Evolutionary conservation across 495 filamentous ascomycete genomes (phyloP), one percentile per base, ranked within the genome.

Genomic region (Podospora comata): DNA sequence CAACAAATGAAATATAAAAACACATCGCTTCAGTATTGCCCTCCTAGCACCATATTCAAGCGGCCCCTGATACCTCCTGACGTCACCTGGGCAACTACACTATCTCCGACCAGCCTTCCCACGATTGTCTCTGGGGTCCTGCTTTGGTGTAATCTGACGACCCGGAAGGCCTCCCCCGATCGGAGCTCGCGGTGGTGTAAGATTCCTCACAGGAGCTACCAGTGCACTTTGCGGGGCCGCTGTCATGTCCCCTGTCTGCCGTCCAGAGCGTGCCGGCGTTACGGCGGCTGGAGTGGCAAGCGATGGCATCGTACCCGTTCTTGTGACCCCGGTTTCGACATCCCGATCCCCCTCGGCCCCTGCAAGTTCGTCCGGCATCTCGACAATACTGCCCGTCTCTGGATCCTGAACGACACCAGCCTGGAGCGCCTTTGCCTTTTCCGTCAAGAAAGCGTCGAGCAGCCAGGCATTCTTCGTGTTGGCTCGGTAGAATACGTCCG

Each of bases 381-480:
- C 11, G 7, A 66, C 55, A 19, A 13, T 57, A 16, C 23, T 20
- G 13, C 71, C 71, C 3, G n/a, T 67, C 3, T 77, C 71, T 16
- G 69, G 63, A 66, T 77, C 72, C 23, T 74, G 13, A 73, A 81
- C 71, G 80, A 80, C 34, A 72, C 72, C 65, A 11, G 68, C 65
- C 18, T 65, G 73, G 65, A 83, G 79, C 69, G 81, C 81, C 53
- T 78, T 72, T 7, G 82, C 87, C 70, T 89, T 87, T 64, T 88
- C 77, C 11, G 86, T 83, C 61, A 96, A 79, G 70, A 89, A 84
- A 32, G 86, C 83, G 72, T 96, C 91, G n/a, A 96, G 83, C 9
- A 90, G 73, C 58, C 89, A 81, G 4, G 90, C 91, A 72, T 93
- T 96, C 68, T 87, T 83, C 2, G 91, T 93, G 74, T 96, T 96